Evolutionary conservation across 1,284 basidiomycete species (phyloP), one percentile per base, ranked within the genome.

Genomic region (Inonotus hispidus): DNA sequence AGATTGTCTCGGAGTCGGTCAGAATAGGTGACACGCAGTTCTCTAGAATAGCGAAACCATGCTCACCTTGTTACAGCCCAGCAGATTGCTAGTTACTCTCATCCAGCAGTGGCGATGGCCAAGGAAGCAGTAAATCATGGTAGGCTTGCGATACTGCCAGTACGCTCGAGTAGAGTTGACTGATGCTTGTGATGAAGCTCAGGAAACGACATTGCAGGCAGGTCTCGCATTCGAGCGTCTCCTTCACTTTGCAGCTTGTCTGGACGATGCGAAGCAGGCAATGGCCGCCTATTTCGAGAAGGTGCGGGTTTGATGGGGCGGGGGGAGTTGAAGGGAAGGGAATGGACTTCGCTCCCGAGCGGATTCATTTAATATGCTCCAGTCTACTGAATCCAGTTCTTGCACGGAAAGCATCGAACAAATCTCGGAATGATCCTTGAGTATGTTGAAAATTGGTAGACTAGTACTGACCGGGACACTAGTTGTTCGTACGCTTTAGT

Each of bases 111-210:
- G n/a, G 68, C 70, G 0, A 72, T 75, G 67, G 74, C 73, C 23
- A 89, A 89, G 69, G 87, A 89, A 71, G 82, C 82, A 39, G 82
- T 88, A 60, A 87, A 87, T 66, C 75, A 78, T 64, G 80, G 84
- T 84, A 58, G 69, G 77, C 67, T 1, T 13, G n/a, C 39, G 32
- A 19, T 19, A 19, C 32, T 47, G 21, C 21, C 32, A 19, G 35
- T 23, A 63, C 53, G 6, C 14, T 2, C 8, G 23, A 23, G 10
- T 23, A 16, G 23, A 56, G 6, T 27, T 50, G 8, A 27, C 16
- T 4, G 1, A 43, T 2, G 2, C 19, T 21, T 50, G 39, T 3
- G 60, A 49, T 37, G 10, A 65, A 83, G 82, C 85, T 8, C 80
- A 81, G 65, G 84, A 88, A 65, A 73, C 87, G 16, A 75, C 80